Evolutionary conservation across 2,329 filamentous ascomycete species (phyloP).

Genomic region (Calonectria hongkongensis): DNA sequence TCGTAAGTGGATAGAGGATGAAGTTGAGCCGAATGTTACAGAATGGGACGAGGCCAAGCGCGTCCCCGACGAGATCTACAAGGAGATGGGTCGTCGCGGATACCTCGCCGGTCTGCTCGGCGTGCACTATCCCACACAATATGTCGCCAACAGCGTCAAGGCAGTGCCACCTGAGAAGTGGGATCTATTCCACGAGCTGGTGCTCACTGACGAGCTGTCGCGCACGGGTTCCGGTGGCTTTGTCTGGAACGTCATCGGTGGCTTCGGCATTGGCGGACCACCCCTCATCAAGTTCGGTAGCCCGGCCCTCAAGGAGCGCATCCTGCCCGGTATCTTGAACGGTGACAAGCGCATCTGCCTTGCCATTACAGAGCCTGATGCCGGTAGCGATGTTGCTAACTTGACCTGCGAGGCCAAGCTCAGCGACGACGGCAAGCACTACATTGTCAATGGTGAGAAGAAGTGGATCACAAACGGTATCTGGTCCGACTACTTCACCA

Average conservation of each 20-base stretch:
- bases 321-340: conserved; percentile 89
- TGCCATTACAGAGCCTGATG: conserved; percentile 97
- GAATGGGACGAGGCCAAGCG: conserved; percentile 98
- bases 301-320: conserved; percentile 88
- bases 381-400: conserved; percentile 96
- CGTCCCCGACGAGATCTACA: conserved; percentile 93
- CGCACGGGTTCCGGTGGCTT: conserved; percentile 92
- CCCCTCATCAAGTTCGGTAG: conserved; percentile 94
- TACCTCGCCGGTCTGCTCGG: conserved; percentile 96
- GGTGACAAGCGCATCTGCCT: conserved; percentile 98
- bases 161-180: conserved; percentile 91
- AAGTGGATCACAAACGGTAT: conserved; percentile 99
- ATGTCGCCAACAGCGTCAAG: conserved; percentile 81
- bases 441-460: conserved; percentile 99
- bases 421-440: conserved; percentile 96
- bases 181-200: conserved; percentile 99
- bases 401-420: conserved; percentile 96
- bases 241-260: conserved; percentile 97
- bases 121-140: conserved; percentile 85
- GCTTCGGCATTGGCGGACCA: conserved; percentile 96
- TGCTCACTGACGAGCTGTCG: conserved; percentile 95
- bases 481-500: conserved; percentile 98
- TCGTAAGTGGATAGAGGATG: conserved; percentile 91
- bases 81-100: conserved; percentile 93
- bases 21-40: conserved; percentile 91